Evolutionary conservation across 805 yeast genomes (phyloP).

Genomic region (Yamadazyma kitorensis): DNA sequence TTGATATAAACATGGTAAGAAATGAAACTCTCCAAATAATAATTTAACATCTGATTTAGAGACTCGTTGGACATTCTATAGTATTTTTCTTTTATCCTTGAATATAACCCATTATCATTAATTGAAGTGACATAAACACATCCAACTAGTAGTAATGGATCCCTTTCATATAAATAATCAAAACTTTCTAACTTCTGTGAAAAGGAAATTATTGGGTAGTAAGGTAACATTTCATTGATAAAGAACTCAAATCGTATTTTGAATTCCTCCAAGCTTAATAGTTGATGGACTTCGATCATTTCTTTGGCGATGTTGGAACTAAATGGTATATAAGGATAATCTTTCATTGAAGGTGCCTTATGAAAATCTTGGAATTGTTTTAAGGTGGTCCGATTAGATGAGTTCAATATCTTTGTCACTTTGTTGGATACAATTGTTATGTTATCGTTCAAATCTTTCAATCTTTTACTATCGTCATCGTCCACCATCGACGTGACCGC

Average conservation of each 20-base stretch:
- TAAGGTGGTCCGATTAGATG: constrained; percentile 4
- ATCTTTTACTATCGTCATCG: constrained; percentile 7
- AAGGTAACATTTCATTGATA: constrained; percentile 36
- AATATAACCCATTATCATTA: constrained; percentile 30
- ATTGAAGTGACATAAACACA: constrained; percentile 48
- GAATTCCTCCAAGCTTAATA: constrained; percentile 34
- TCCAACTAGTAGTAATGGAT: constrained; percentile 43
- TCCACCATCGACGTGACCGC: constrained; percentile 8
- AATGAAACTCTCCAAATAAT: constrained; percentile 44
- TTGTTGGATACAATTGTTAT: constrained; percentile 3
- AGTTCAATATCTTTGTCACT: constrained; percentile 8
- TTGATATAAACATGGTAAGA: constrained; percentile 43
- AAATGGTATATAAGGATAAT: constrained; percentile 17
- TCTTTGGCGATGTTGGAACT: constrained; percentile 25
- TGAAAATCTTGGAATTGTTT: constrained; percentile 16
- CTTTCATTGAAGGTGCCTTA: constrained; percentile 9
- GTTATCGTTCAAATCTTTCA: constrained; percentile 7
- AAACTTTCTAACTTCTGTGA: constrained; percentile 33
- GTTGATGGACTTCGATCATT: constrained; percentile 29
- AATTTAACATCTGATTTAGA: constrained; percentile 39
- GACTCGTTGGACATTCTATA: constrained; percentile 22
- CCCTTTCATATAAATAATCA: constrained; percentile 37
- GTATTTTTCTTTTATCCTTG: constrained; percentile 10
- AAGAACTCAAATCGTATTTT: constrained; percentile 33
- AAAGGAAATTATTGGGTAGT: constrained; percentile 49